Base-by-base conservation (phyloP, 2,329 filamentous ascomycete genomes). In the Paecilomyces formosus region DNA sequence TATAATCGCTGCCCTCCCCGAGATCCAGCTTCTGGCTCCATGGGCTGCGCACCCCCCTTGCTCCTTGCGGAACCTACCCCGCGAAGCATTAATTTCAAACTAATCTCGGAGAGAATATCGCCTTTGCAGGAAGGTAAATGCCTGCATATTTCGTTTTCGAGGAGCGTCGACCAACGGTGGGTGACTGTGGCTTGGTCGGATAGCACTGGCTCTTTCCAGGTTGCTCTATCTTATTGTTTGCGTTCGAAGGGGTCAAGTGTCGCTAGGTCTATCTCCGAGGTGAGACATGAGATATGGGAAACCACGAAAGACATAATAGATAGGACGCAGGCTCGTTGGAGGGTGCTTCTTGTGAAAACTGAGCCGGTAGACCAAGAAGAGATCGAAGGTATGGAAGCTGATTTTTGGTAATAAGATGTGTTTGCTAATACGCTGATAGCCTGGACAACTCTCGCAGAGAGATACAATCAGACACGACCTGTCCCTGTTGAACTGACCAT, bases 181-280 rank as follows among this genome's bases (percentile, higher is more conserved):
- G 65, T 86, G 24, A 82, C 79, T 6, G 83, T 79, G 3, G 80
- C 81, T 1, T 87, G 84, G 84, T 81, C 80, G 1, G 83, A 87
- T 69, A 81, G 76, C 59, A 78, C 74, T 26, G 84, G 84, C 8
- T 77, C 75, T 45, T 77, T 82, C 49, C 81, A 84, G 61, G 74
- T 78, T 21, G 79, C 72, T 1, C 77, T 80, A 59, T 80, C 82
- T 0, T 86, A 85, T 63, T 82, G 81, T 60, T 68, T 85, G 65
- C 68, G 77, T 64, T 65, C 75, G 72, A 62, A 72, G 66, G 60
- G 68, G 21, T 69, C 68, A 24, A 65, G 61, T 53, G 61, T 67
- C 13, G 59, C 64, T 26, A 68, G 75, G 55, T 59, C 65, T 12
- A 76, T 84, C 57, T 70, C 72, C 4, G 81, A 84, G 31, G 74